Evolutionary conservation across 2,329 filamentous ascomycete species (phyloP).

Genomic region (Pseudogymnoascus sp.): DNA sequence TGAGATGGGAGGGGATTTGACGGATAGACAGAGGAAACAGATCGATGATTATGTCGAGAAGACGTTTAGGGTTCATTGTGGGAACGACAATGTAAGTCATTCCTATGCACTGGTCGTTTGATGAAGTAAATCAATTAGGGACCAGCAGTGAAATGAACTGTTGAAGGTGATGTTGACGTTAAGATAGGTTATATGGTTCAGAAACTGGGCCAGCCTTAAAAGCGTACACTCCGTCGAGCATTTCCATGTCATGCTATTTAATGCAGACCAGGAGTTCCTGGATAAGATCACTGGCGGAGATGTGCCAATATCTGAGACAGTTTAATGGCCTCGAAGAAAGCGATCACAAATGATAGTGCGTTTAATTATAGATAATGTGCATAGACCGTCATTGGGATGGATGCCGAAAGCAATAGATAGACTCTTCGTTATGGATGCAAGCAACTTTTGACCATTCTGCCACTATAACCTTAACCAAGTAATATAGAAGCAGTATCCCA

Average conservation of each 20-base stretch:
- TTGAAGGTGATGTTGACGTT: constrained; percentile 21
- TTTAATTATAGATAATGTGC: background rate
- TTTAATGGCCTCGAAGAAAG: background rate
- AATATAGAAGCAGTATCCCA: background rate
- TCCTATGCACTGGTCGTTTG: background rate
- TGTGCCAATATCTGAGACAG: constrained; percentile 50
- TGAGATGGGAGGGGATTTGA: constrained; percentile 52
- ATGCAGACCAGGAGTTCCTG: constrained; percentile 64
- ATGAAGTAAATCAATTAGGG: constrained; percentile 21
- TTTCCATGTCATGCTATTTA: constrained; percentile 86
- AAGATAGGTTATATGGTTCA: constrained; percentile 64
- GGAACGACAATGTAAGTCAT: constrained; percentile 43
- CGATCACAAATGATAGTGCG: background rate
- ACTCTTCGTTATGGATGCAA: background rate
- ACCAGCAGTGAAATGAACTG: constrained; percentile 24
- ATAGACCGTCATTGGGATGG: background rate
- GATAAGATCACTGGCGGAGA: constrained; percentile 65
- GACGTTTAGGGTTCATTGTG: constrained; percentile 52
- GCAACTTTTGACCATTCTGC: background rate
- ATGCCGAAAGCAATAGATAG: background rate
- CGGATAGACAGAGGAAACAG: constrained; percentile 49
- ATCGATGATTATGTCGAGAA: constrained; percentile 64
- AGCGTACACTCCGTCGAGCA: constrained; percentile 83
- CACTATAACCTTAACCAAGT: background rate
- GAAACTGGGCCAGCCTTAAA: constrained; percentile 81